These are phyloP conservation scores for Saccharomyces hybrid DNA, from an alignment of 1,139 yeast genomes.

Conservation along the genomic window DNA sequence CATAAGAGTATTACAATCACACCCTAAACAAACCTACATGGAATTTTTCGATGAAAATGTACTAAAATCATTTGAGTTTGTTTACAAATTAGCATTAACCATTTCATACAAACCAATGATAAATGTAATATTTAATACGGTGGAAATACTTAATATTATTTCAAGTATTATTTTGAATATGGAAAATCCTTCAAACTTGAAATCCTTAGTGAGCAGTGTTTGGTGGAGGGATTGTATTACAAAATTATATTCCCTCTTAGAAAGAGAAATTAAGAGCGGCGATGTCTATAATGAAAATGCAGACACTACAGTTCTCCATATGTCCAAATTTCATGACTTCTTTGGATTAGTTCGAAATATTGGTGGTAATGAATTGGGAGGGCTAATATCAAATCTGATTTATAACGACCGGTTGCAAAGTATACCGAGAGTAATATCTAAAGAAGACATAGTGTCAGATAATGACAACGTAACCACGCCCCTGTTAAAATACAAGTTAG, in stretches of 20 bases:
- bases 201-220: constrained; percentile 9
- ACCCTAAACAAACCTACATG: constrained; percentile 10
- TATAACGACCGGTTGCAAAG: constrained; percentile 17
- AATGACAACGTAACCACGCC: constrained; percentile 5
- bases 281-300: constrained; percentile 10
- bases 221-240: constrained; percentile 28
- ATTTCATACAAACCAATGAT: constrained; percentile 28
- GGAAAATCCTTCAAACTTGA: neutral
- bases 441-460: constrained; percentile 17
- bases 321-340: constrained; percentile 16
- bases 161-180: constrained; percentile 14
- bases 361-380: constrained; percentile 22
- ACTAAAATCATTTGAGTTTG: constrained; percentile 16
- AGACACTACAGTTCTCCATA: constrained; percentile 8
- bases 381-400: constrained; percentile 20
- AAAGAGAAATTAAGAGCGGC: constrained; percentile 16
- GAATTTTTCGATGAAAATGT: constrained; percentile 19
- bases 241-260: constrained; percentile 19
- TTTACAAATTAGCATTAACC: constrained; percentile 24
- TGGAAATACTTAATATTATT: constrained; percentile 22
- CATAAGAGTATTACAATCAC: constrained; percentile 23
- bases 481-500: constrained; percentile 14
- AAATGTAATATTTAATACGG: constrained; percentile 22
- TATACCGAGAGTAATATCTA: constrained; percentile 24
- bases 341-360: constrained; percentile 25